phyloP scores from a whole-genome alignment of 1,139 yeast genomes.

The Suhomyces bokatorum region DNA sequence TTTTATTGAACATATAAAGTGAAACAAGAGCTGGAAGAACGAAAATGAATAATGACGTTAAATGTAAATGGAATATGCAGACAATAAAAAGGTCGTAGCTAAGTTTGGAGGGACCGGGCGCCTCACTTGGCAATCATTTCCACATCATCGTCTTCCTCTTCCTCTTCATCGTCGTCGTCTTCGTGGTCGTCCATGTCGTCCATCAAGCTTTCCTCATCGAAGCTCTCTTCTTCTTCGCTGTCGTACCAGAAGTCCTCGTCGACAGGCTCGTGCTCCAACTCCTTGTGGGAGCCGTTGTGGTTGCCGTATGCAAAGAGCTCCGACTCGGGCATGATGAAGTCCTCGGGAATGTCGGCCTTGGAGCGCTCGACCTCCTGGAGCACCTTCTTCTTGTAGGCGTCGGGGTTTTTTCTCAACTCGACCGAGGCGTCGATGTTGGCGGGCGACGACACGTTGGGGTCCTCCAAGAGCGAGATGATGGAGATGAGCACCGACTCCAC shows the following conservation, averaged over 20 bases:
- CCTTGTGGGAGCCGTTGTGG: constrained; percentile 37
- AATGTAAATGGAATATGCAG: constrained; percentile 10
- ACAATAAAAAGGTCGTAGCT: constrained; percentile 7
- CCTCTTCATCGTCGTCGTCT: constrained; percentile 59
- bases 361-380: constrained; percentile 81
- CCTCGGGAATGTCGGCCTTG: constrained; percentile 81
- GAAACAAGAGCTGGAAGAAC: constrained; percentile 7
- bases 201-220: constrained; percentile 56
- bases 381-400: constrained; percentile 76
- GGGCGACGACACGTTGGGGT: constrained; percentile 90
- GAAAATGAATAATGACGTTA: constrained; percentile 9
- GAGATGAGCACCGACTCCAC: constrained; percentile 90
- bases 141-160: constrained; percentile 47
- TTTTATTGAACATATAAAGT: constrained; percentile 6
- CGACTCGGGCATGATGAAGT: constrained; percentile 74
- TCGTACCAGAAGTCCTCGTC: constrained; percentile 90
- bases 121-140: constrained; percentile 25
- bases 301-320: constrained; percentile 62
- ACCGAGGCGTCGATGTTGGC: constrained; percentile 97
- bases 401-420: constrained; percentile 82
- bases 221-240: constrained; percentile 55
- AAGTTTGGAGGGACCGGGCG: background rate
- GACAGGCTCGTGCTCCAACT: constrained; percentile 61
- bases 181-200: constrained; percentile 56
- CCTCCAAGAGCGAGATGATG: constrained; percentile 85